Percentiles rank a stretch among this genome's conserved stretches.
Conservation (phyloP, 306 rosid genomes). For the Malus asiatica region DNA sequence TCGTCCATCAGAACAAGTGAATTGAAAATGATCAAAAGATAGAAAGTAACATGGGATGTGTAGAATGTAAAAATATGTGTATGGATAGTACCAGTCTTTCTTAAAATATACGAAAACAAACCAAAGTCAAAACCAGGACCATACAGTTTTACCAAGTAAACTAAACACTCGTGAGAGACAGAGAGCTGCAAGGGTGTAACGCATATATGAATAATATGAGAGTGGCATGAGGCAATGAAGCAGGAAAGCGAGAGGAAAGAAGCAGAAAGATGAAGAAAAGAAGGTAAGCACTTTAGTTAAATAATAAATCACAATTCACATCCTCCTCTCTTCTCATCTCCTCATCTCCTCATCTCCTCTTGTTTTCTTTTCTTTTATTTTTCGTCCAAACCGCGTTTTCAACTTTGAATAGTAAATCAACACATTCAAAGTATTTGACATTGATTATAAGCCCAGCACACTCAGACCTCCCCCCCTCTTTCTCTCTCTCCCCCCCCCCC, state of each 20-base stretch:
- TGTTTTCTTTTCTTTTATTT: neutral
- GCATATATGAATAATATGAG: neutral
- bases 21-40: too few species aligned
- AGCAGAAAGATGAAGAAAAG: slow-evolving; percentile 5
- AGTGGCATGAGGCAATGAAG: neutral
- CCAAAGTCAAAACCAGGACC: neutral
- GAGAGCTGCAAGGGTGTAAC: neutral
- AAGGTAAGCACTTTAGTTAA: neutral
- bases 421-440: slow-evolving; percentile 28
- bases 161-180: neutral
- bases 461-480: neutral
- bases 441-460: slow-evolving; percentile 21
- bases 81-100: too few species aligned
- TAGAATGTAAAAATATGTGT: too few species aligned
- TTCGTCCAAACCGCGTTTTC: slow-evolving; percentile 62
- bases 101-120: neutral
- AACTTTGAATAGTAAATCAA: slow-evolving; percentile 10
- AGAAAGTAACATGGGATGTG: too few species aligned
- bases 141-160: neutral
- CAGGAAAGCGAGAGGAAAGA: neutral
- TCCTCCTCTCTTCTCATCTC: neutral
- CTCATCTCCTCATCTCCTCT: neutral
- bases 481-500: neutral
- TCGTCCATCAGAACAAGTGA: too few species aligned
- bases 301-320: neutral